These are phyloP conservation scores for Cytospora piceae DNA, from an alignment of 2,329 filamentous ascomycete genomes.

Conservation along the genomic window DNA sequence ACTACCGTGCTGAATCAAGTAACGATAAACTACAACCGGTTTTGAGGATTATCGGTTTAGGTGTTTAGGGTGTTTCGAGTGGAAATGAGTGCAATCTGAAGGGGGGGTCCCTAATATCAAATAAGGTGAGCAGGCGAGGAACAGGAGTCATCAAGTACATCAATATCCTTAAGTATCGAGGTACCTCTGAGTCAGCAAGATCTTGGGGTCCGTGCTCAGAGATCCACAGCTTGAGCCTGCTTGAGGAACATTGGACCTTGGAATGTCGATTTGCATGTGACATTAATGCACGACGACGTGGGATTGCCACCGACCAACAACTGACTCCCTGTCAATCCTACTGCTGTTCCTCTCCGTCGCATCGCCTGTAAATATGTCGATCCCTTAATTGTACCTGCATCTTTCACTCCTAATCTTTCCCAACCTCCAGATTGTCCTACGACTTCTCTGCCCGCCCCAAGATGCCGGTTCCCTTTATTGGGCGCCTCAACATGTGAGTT, in stretches of 20 bases:
- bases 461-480: slow-evolving; percentile 59
- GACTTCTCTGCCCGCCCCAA: slow-evolving; percentile 24
- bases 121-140: neutral
- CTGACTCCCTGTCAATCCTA: neutral
- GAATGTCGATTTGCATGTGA: slow-evolving; percentile 35
- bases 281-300: slow-evolving; percentile 31
- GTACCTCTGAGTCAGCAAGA: neutral
- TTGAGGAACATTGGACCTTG: neutral
- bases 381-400: slow-evolving; percentile 1
- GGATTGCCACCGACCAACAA: neutral
- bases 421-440: neutral
- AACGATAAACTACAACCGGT: no score
- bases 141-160: neutral
- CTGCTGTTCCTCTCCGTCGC: neutral
- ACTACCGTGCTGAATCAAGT: neutral
- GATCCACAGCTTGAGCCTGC: neutral
- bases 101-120: neutral
- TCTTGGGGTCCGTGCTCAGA: neutral
- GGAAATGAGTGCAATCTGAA: neutral
- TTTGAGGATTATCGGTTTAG: neutral
- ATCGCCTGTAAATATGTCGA: slow-evolving; percentile 16
- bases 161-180: neutral
- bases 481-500: slow-evolving; percentile 56
- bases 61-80: neutral
- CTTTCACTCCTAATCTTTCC: neutral